phyloP scores from a whole-genome alignment of 208 protist genomes.

The Endotrypanum monterogeii region DNA sequence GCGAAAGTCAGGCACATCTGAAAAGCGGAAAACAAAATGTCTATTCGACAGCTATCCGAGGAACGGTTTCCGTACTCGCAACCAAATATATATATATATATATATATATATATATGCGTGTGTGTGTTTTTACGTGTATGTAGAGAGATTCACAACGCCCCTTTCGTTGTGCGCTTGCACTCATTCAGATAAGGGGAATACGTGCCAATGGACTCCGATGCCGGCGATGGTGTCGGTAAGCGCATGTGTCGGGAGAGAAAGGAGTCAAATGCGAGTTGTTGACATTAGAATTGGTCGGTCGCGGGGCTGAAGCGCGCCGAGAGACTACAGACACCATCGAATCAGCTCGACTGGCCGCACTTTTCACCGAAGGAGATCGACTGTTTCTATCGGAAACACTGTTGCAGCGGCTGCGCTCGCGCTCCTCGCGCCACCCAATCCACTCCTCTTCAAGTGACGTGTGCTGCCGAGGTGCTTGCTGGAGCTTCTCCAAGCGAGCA shows the following conservation, averaged over 20 bases:
- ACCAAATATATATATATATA: neutral
- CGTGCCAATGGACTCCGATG: conserved; percentile 11
- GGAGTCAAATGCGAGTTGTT: conserved; percentile 28
- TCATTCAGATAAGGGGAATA: conserved; percentile 12
- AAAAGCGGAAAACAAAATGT: too few relatives aligned
- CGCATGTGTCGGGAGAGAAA: conserved; percentile 24
- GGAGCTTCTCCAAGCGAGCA: conserved; percentile 32
- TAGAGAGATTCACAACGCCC: neutral
- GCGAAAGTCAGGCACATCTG: too few relatives aligned
- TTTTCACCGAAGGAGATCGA: conserved; percentile 36
- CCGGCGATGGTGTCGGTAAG: conserved; percentile 6
- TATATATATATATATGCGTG: neutral
- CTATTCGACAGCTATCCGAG: neutral
- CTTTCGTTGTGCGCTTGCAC: neutral
- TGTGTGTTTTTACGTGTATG: neutral
- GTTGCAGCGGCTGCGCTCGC: conserved; percentile 31
- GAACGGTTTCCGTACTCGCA: neutral
- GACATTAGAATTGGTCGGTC: conserved; percentile 70
- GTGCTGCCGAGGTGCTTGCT: conserved; percentile 18
- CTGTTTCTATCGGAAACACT: conserved; percentile 19
- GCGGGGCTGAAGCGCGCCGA: conserved; percentile 59
- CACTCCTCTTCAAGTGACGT: conserved; percentile 76
- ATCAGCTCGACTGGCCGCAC: conserved; percentile 52
- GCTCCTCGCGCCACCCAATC: conserved; percentile 55
- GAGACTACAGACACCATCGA: conserved; percentile 66